Evolutionary conservation across 2,329 filamentous ascomycete species (phyloP).

Genomic region (Hirsutella minnesotensis): DNA sequence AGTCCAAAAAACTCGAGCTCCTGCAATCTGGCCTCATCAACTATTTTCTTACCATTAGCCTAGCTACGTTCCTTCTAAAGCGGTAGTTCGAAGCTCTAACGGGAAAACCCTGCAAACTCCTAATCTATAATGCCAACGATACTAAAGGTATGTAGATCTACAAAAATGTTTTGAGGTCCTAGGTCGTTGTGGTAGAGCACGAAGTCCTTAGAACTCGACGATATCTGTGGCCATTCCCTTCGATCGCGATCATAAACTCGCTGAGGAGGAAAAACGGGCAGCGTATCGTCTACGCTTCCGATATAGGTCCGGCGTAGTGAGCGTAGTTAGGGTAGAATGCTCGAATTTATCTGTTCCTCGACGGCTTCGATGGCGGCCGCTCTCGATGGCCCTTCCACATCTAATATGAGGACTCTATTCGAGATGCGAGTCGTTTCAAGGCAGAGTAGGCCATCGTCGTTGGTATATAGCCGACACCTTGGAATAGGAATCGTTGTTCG

Average conservation of each 20-base stretch:
- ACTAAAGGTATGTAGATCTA: background rate
- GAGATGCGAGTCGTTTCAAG: background rate
- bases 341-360: background rate
- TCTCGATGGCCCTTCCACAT: background rate
- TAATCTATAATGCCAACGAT: constrained; percentile 1
- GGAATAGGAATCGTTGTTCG: background rate
- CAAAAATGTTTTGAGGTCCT: constrained; percentile 1
- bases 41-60: background rate
- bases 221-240: background rate
- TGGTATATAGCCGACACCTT: background rate
- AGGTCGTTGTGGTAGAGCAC: constrained; percentile 1
- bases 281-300: background rate
- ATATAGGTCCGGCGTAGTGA: background rate
- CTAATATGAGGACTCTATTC: background rate
- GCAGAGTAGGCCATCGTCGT: background rate
- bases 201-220: background rate
- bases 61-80: background rate
- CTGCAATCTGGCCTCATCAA: background rate
- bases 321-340: background rate
- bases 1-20: background rate
- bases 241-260: background rate
- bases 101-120: background rate
- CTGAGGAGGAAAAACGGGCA: background rate
- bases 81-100: background rate
- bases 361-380: background rate